Conservation (phyloP, 345 rosid genomes). For the Aethionema arabicum region DNA sequence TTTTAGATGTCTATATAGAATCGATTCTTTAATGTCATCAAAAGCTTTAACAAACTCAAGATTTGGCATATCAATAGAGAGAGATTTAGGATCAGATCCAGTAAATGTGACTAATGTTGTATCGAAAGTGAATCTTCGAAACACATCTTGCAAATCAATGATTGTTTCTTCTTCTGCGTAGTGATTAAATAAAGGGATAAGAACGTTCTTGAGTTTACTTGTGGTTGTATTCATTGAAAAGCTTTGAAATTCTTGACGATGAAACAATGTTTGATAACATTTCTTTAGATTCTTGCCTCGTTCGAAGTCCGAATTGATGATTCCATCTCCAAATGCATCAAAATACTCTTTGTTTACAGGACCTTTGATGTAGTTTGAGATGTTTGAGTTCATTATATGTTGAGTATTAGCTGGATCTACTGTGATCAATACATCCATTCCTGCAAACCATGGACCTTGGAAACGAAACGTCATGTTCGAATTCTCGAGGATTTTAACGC, state of each 20-base stretch:
- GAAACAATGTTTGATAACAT: neutral
- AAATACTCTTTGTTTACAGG: conserved; percentile 17
- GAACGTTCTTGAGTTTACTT: neutral
- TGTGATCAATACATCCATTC: conserved; percentile 17
- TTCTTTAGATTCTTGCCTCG: conserved; percentile 24
- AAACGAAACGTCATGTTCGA: conserved; percentile 12
- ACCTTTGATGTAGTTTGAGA: conserved; percentile 28
- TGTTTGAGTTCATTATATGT: conserved; percentile 26
- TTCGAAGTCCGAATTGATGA: conserved; percentile 32
- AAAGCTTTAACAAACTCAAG: conserved; percentile 21
- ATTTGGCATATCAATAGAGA: conserved; percentile 31
- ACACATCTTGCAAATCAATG: too few relatives aligned
- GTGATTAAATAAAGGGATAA: conserved; percentile 13
- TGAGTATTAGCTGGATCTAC: conserved; percentile 26
- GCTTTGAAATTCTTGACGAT: conserved; percentile 5
- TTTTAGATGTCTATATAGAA: conserved; percentile 1
- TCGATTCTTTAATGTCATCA: conserved; percentile 28
- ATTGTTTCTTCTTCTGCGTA: too few relatives aligned
- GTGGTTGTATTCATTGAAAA: conserved; percentile 1
- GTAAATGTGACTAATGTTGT: conserved; percentile 32
- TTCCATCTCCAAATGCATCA: conserved; percentile 27
- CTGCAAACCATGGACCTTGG: conserved; percentile 23
- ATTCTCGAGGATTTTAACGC: neutral
- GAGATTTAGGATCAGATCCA: conserved; percentile 37
- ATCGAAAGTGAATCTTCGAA: conserved; percentile 32